Conservation (phyloP, 1,139 yeast species). For the Candida pseudoviswanathii region DNA sequence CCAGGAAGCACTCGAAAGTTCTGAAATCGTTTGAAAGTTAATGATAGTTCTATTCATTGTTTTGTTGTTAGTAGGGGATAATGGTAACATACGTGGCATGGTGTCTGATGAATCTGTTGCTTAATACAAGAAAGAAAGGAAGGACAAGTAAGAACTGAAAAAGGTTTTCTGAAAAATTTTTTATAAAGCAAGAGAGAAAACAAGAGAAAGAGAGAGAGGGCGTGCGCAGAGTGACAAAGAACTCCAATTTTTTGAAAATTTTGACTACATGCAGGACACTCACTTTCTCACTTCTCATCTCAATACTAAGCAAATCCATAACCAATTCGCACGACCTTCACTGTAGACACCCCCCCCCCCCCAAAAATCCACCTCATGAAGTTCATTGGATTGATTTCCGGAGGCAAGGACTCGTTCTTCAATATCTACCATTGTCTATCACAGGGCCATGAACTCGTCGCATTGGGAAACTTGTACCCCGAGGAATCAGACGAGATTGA, state of each 20-base stretch:
- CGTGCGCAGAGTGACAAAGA: conserved; percentile 7
- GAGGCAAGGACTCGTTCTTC: conserved; percentile 94
- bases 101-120: conserved; percentile 20
- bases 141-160: conserved; percentile 5
- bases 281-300: not conserved
- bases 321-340: conserved; percentile 2
- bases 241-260: not conserved
- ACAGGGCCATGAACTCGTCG: conserved; percentile 82
- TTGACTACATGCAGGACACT: not conserved
- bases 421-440: conserved; percentile 81
- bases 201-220: not conserved
- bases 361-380: conserved; percentile 55
- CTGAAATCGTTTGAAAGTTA: conserved; percentile 17
- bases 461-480: conserved; percentile 85
- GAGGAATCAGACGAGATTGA: conserved; percentile 67
- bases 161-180: conserved; percentile 15
- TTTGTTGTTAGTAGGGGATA: conserved; percentile 11
- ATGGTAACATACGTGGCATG: conserved; percentile 58
- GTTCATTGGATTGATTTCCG: conserved; percentile 87
- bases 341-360: not conserved
- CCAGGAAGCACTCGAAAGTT: conserved; percentile 18
- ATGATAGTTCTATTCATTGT: conserved; percentile 4
- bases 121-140: conserved; percentile 8
- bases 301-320: not conserved
- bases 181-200: conserved; percentile 2